Evolutionary conservation across 2,329 filamentous ascomycete genomes (phyloP), one percentile per base, ranked within the genome.

Genomic region (Aspergillus sp.): DNA sequence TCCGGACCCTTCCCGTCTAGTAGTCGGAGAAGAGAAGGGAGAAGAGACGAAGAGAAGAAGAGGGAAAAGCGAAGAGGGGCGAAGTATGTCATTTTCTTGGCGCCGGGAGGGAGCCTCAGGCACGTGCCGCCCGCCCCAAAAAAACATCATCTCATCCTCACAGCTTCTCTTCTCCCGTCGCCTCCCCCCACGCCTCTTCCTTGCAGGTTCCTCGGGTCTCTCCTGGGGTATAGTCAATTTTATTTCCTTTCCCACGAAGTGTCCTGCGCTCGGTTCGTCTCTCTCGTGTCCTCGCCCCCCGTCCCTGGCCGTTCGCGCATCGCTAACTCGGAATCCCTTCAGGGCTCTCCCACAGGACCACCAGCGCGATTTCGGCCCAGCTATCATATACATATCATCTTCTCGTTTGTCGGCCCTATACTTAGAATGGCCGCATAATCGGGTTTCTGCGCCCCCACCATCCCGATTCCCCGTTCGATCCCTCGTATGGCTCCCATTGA

Each of bases 401-500:
- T 53, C 51, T 48, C 48, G 44, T 53, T 49, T 49, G 58, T 49
- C 56, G 52, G 38, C n/a, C 45, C 31, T 49, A 55, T 60, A 55
- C 60, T 58, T 63, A 67, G 57, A 56, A 74, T 74, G 71, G 68
- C 68, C 61, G 65, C 64, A 50, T 73, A 69, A 63, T 56, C 58
- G 58, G 59, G 58, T 55, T 53, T 53, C 31, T 52, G 47, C 50
- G 52, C 56, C 57, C 56, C 51, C 56, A 49, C 47, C 49, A 51
- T 58, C 55, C 52, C 43, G 51, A 50, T 61, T 53, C 56, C 57
- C 62, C 53, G 56, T 53, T 60, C 58, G 25, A 50, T 47, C 52
- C 59, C 55, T 69, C 70, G 65, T 64, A 73, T 73, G 71, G 70
- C 71, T 71, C 63, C 69, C 65, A 62, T 69, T 63, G 68, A 71